These are phyloP conservation scores for Tremellales sp. DNA, from an alignment of 1,284 basidiomycete species.

Conservation along the genomic window DNA sequence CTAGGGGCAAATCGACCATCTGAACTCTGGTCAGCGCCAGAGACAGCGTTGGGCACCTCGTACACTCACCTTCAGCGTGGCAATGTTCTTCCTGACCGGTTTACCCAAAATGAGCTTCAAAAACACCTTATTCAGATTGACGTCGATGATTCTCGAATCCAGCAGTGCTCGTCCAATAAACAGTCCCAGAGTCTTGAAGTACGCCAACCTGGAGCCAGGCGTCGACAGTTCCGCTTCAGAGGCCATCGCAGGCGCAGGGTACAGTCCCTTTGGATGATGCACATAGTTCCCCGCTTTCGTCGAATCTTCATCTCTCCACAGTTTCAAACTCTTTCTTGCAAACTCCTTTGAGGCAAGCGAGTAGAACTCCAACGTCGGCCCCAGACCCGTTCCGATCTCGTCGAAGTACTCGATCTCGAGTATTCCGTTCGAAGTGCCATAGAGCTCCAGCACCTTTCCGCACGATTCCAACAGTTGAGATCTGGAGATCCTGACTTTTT, in stretches of 20 bases:
- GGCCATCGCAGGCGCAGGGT: slow-evolving; percentile 73
- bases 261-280: slow-evolving; percentile 76
- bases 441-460: slow-evolving; percentile 95
- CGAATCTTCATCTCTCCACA: slow-evolving; percentile 84
- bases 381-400: slow-evolving; percentile 96
- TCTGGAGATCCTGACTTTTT: slow-evolving; percentile 95
- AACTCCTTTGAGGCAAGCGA: slow-evolving; percentile 90
- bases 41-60: background rate
- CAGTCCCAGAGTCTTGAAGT: slow-evolving; percentile 87
- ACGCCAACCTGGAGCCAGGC: slow-evolving; percentile 54
- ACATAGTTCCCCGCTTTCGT: slow-evolving; percentile 64
- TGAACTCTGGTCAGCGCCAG: slow-evolving; percentile 35
- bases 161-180: slow-evolving; percentile 98
- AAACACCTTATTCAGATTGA: slow-evolving; percentile 90
- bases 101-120: slow-evolving; percentile 81
- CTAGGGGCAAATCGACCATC: slow-evolving; percentile 78
- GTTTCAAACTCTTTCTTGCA: slow-evolving; percentile 74
- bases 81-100: slow-evolving; percentile 73
- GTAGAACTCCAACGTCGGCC: slow-evolving; percentile 98
- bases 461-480: slow-evolving; percentile 94
- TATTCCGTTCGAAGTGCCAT: slow-evolving; percentile 81
- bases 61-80: slow-evolving; percentile 65
- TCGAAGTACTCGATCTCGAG: slow-evolving; percentile 99
- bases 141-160: slow-evolving; percentile 95
- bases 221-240: slow-evolving; percentile 50